Conservation (phyloP, 148 eudicot species). For the Camellia sinensis region DNA sequence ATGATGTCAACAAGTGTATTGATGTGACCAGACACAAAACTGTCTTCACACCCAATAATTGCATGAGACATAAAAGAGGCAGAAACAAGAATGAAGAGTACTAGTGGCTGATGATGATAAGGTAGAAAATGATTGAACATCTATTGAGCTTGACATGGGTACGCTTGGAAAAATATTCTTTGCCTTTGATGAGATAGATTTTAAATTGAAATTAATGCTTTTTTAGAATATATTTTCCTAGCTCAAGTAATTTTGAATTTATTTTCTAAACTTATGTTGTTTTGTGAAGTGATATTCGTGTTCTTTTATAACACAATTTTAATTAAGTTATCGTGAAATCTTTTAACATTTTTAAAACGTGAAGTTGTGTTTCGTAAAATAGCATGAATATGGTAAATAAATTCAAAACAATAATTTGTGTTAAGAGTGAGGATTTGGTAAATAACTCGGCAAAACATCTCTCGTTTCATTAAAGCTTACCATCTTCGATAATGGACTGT, state of each 20-base stretch:
- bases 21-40: slow-evolving; percentile 28
- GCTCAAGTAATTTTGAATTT: no score
- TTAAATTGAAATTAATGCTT: neutral
- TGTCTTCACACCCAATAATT: slow-evolving; percentile 26
- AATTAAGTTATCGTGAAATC: no score
- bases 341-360: no score
- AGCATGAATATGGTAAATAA: no score
- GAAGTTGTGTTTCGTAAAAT: no score
- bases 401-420: no score
- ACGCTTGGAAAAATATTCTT: neutral
- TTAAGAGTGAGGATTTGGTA: neutral
- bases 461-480: neutral
- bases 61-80: slow-evolving; percentile 10
- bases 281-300: no score
- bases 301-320: no score
- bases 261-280: no score
- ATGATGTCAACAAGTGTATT: slow-evolving; percentile 4
- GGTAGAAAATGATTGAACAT: slow-evolving; percentile 23
- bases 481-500: neutral
- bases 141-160: neutral
- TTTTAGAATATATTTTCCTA: no score
- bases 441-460: neutral
- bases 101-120: slow-evolving; percentile 11
- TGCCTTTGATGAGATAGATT: slow-evolving; percentile 1
- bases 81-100: slow-evolving; percentile 6